phyloP scores from a whole-genome alignment of 768 basidiomycete genomes.

The Suillus brevipes region DNA sequence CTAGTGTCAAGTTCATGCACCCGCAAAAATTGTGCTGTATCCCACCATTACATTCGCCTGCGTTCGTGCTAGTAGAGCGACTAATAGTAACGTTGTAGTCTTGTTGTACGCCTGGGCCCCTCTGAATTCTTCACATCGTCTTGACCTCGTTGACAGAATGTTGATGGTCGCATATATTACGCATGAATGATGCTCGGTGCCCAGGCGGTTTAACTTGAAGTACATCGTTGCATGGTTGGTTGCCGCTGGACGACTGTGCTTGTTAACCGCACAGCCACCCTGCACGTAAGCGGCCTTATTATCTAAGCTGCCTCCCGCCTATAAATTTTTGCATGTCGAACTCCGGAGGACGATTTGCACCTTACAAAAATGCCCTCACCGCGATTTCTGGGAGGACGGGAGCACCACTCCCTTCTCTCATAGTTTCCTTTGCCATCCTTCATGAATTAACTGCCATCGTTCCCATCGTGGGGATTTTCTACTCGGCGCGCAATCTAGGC shows the following conservation, averaged over 20 bases:
- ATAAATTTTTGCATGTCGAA: slow-evolving; percentile 17
- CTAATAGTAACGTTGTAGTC: too few species aligned
- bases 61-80: background rate
- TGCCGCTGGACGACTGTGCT: too few species aligned
- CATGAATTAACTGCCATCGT: slow-evolving; percentile 85
- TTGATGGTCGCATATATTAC: background rate
- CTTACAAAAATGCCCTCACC: slow-evolving; percentile 56
- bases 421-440: slow-evolving; percentile 72
- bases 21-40: too few species aligned
- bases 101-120: too few species aligned
- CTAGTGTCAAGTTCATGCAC: background rate
- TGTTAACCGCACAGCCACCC: background rate
- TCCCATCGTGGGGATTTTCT: slow-evolving; percentile 76
- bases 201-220: background rate
- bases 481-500: slow-evolving; percentile 61
- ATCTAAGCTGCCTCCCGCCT: background rate
- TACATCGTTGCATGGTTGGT: too few species aligned
- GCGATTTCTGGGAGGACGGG: slow-evolving; percentile 68
- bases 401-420: slow-evolving; percentile 72
- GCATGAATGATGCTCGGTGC: background rate
- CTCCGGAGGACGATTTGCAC: slow-evolving; percentile 35
- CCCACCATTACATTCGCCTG: background rate
- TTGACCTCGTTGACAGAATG: background rate
- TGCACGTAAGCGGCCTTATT: background rate
- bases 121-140: background rate